phyloP scores from a whole-genome alignment of 2,329 filamentous ascomycete genomes.

The Fusarium duplospermum region DNA sequence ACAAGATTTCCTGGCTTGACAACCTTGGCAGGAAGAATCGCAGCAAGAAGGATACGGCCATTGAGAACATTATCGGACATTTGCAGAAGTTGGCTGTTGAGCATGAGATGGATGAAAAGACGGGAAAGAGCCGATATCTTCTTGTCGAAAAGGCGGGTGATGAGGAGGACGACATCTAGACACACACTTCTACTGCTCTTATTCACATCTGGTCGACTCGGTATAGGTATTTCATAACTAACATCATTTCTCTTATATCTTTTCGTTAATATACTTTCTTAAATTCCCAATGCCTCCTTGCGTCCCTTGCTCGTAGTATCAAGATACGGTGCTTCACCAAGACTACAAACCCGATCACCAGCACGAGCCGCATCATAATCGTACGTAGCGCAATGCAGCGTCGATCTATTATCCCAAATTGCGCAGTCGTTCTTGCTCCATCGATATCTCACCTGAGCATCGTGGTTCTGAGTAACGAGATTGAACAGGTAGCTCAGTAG shows the following conservation, averaged over 20 bases:
- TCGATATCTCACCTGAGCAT: slow-evolving; percentile 65
- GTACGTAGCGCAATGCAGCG: slow-evolving; percentile 66
- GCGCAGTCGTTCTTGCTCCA: slow-evolving; percentile 66
- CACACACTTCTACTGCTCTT: not conserved
- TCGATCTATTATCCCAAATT: slow-evolving; percentile 74
- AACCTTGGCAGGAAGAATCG: slow-evolving; percentile 26
- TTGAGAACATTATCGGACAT: slow-evolving; percentile 24
- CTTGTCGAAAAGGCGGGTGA: slow-evolving; percentile 19
- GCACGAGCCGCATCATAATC: slow-evolving; percentile 64
- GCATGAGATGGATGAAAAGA: slow-evolving; percentile 31
- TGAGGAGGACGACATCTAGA: slow-evolving; percentile 31
- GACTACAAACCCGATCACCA: slow-evolving; percentile 56
- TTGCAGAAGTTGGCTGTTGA: slow-evolving; percentile 29
- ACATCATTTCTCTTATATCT: not conserved
- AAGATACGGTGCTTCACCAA: slow-evolving; percentile 58
- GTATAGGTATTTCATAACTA: not conserved
- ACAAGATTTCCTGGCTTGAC: slow-evolving; percentile 28
- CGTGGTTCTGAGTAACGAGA: slow-evolving; percentile 65
- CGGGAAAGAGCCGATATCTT: slow-evolving; percentile 19
- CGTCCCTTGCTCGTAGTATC: slow-evolving; percentile 53
- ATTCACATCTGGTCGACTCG: not conserved
- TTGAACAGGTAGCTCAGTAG: slow-evolving; percentile 62
- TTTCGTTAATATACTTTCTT: not conserved
- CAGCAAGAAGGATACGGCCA: slow-evolving; percentile 22
- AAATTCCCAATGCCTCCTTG: slow-evolving; percentile 50